Evolutionary conservation across 225 moss, liverwort and hornwort species (phyloP), one percentile per base, ranked within the genome.

Genomic region (Takakia lepidozioides): DNA sequence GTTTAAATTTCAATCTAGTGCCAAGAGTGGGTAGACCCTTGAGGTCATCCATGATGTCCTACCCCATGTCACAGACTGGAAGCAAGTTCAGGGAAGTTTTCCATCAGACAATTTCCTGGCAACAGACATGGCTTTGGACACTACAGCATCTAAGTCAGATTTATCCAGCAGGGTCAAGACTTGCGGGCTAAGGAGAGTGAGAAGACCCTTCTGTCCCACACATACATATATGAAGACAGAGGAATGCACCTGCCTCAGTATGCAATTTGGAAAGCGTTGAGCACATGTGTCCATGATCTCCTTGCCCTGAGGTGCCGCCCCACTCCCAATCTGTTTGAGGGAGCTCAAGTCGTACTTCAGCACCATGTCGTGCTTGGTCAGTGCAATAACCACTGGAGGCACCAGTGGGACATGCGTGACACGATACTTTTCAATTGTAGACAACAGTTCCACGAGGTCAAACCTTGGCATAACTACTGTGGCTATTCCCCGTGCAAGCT

Each of bases 401-500:
- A 50, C 49, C 25, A 50, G 26, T 5, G 49, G 49, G 26, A 30
- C 27, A 25, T 26, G 26, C 1, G 25, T 26, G n/a, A n/a, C 2
- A 32, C 11, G 32, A 32, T 62, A 66, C n/a, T 39, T 78, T 38
- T 73, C 65, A 62, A 68, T 58, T 35, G 55, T 59, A n/a, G 73
- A 23, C 3, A 78, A 65, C 78, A 78, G 69, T 48, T 69, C 65
- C 62, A 73, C 65, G 8, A 78, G 64, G 62, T 73, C 73, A 29
- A 78, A 78, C 58, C 73, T 57, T 34, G 78, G 69, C 29, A 73
- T 43, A 39, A 73, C 59, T 13, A 66, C 48, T 62, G 69, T 58
- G 22, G 22, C 14, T 5, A 66, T 17, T 42, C 78, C 78, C 11
- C 69, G 69, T 26, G 58, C 73, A 21, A 78, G 48, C 8, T 65